These are phyloP conservation scores for Aphanomyces invadans DNA, from an alignment of 352 stramenopile species.

Conservation along the genomic window DNA sequence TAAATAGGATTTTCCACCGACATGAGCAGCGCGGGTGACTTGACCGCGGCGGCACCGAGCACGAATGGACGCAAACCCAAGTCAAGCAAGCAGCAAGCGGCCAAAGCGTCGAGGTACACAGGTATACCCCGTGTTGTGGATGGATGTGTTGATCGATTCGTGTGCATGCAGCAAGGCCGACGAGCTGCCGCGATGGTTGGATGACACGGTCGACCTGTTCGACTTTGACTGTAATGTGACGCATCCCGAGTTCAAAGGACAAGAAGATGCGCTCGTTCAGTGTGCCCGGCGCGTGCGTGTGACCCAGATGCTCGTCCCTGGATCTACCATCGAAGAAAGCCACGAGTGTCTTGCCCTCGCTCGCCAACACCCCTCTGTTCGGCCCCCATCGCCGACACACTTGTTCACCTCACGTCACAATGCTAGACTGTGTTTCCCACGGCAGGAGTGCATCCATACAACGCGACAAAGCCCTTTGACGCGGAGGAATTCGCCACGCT, in stretches of 20 bases:
- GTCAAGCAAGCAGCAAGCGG: background rate
- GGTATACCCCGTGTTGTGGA: background rate
- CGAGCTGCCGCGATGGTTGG: background rate
- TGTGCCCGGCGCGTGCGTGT: constrained; percentile 38
- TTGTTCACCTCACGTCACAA: no score
- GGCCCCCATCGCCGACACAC: no score
- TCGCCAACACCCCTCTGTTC: constrained; percentile 34
- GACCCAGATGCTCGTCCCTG: constrained; percentile 65
- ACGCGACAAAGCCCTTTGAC: constrained; percentile 39
- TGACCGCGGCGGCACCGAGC: background rate
- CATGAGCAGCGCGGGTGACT: no score
- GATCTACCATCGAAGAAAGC: constrained; percentile 60
- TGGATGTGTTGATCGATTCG: no score
- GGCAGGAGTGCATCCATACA: constrained; percentile 70
- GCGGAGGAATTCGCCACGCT: constrained; percentile 34
- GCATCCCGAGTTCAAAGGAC: constrained; percentile 46
- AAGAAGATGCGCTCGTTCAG: constrained; percentile 38
- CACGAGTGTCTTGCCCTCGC: constrained; percentile 48
- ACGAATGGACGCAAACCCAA: background rate
- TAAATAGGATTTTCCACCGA: background rate
- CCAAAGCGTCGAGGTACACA: background rate
- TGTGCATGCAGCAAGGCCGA: background rate
- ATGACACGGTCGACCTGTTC: constrained; percentile 35
- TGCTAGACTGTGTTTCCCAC: constrained; percentile 57
- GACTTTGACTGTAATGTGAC: constrained; percentile 82